Evolutionary conservation across 768 basidiomycete genomes (phyloP).

Genomic region (Dioszegia crocea): DNA sequence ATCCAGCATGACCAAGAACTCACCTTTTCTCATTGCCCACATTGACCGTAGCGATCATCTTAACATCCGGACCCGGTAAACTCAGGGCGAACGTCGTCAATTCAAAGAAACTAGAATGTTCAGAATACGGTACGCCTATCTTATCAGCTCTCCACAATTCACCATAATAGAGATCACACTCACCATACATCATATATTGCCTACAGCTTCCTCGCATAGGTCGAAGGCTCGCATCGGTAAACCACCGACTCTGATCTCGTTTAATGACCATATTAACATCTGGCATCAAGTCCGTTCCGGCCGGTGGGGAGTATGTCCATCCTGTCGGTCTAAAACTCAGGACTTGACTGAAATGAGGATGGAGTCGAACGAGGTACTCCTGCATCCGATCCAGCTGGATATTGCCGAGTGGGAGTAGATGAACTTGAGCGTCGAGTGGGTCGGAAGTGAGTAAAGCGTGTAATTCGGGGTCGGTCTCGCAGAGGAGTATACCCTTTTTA

Average conservation of each 20-base stretch:
- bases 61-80: conserved; percentile 63
- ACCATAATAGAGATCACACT: conserved; percentile 52
- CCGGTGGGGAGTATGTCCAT: conserved; percentile 77
- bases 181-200: conserved; percentile 68
- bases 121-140: conserved; percentile 66
- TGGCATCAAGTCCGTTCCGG: conserved; percentile 62
- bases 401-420: conserved; percentile 70
- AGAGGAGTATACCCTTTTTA: conserved; percentile 75
- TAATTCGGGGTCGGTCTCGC: conserved; percentile 78
- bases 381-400: conserved; percentile 74
- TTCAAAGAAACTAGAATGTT: conserved; percentile 94
- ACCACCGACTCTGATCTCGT: conserved; percentile 62
- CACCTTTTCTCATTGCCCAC: conserved; percentile 49
- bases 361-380: conserved; percentile 69
- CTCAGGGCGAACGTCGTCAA: conserved; percentile 91
- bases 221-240: conserved; percentile 65
- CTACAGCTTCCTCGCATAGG: conserved; percentile 68
- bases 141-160: neutral
- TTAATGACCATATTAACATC: conserved; percentile 67
- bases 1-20: conserved; percentile 2
- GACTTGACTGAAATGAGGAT: conserved; percentile 64
- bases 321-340: conserved; percentile 91
- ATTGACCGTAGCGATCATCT: conserved; percentile 84
- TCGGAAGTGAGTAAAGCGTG: conserved; percentile 71
- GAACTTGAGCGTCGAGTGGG: conserved; percentile 72